A percentile compares a stretch with the other conserved stretches of the same genome.
Evolutionary conservation across 2,329 filamentous ascomycete species (phyloP).

Genomic region (Sphaerulina vaccinii): DNA sequence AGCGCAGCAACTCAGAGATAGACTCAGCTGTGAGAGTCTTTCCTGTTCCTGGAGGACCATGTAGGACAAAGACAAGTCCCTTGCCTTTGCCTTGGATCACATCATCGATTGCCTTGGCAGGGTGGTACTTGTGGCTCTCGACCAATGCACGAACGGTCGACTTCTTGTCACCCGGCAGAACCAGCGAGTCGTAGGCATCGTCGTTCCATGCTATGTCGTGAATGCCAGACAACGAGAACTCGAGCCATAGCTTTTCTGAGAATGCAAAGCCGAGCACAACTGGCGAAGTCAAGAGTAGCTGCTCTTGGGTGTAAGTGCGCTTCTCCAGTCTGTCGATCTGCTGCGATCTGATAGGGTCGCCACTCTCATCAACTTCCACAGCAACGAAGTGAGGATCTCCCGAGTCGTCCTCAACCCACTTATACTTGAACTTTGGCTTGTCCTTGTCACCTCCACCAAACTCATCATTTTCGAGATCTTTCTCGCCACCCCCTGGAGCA

Average conservation of each 20-base stretch:
- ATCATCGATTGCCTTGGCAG: conserved; percentile 76
- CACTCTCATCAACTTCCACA: conserved; percentile 57
- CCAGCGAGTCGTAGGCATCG: conserved; percentile 76
- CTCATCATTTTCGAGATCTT: conserved; percentile 46
- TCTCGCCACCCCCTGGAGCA: conserved; percentile 49
- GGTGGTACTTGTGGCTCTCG: conserved; percentile 78
- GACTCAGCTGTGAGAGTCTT: conserved; percentile 87
- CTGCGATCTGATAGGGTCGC: conserved; percentile 55
- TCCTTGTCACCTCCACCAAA: conserved; percentile 48
- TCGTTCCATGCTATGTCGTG: conserved; percentile 83
- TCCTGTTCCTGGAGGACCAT: conserved; percentile 82
- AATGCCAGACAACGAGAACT: conserved; percentile 77
- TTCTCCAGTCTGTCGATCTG: conserved; percentile 57
- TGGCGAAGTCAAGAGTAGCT: conserved; percentile 78
- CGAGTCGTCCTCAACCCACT: conserved; percentile 49
- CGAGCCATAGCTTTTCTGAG: conserved; percentile 84
- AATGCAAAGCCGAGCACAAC: conserved; percentile 86
- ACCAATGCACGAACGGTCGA: conserved; percentile 74
- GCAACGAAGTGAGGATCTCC: conserved; percentile 53
- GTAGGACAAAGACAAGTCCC: conserved; percentile 77
- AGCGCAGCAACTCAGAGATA: conserved; percentile 78
- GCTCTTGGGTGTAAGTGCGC: conserved; percentile 68
- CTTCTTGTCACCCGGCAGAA: conserved; percentile 65
- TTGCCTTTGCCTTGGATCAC: conserved; percentile 75
- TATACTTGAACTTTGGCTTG: conserved; percentile 39